Evolutionary conservation across 495 filamentous ascomycete species (phyloP), one percentile per base, ranked within the genome.

Genomic region (Penicillium paradoxum): DNA sequence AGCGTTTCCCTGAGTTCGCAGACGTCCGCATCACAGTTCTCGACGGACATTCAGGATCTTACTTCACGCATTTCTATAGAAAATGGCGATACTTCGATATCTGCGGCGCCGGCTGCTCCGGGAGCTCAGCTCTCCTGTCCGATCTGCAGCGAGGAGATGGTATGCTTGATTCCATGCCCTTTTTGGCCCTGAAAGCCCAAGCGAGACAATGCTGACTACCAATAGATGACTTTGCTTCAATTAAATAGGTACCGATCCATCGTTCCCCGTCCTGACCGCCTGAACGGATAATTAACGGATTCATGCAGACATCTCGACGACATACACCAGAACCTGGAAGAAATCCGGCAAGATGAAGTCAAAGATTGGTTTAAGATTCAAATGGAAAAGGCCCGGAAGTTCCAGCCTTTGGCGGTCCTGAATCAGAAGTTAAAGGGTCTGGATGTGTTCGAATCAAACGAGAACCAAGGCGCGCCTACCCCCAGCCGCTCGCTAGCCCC

Each of bases 291-390:
- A 45, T 59, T 64, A 55, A 64, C 55, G 11, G 18, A 6, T n/a
- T 33, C 18, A 39, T 18, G 15, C 49, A 88, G 88, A 64, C 93
- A 98, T 69, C 86, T 98, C 57, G 93, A 98, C 71, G 95, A 97
- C 62, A 77, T 80, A 34, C 93, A 98, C 71, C 87, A 91, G 55
- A 90, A 97, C 56, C 79, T 97, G n/a, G 90, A 95, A 68, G 89
- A 90, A 51, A 81, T 88, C 46, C 88, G 89, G 60, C 95, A 97
- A 63, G 92, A 96, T 69, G 90, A 98, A 71, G 92, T 97, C 54
- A 95, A 95, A 73, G 92, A 88, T 48, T 98, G 93, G 93, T 97
- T 98, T 76, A 86, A 93, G 70, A 85, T 87, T 57, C 93, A 97
- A 67, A 95, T 98, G 76, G 79, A 88, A 43, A 96, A 96, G 67